These are phyloP conservation scores for Fusarium hainanense DNA, from an alignment of 2,329 filamentous ascomycete genomes.

Conservation along the genomic window DNA sequence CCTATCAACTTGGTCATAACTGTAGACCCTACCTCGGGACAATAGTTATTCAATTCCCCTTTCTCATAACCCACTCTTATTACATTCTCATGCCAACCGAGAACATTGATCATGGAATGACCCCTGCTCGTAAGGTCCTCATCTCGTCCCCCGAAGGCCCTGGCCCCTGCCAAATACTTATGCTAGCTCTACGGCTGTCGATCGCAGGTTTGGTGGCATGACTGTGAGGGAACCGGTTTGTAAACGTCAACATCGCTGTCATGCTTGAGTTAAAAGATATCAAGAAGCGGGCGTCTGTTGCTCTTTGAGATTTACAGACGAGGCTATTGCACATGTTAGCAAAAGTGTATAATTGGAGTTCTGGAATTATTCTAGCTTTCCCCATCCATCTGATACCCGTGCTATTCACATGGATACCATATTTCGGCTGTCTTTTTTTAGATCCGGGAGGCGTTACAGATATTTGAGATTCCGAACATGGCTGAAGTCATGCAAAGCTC, in stretches of 20 bases:
- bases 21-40: not conserved
- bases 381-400: conserved; percentile 16
- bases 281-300: not conserved
- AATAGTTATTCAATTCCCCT: conserved; percentile 10
- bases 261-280: not conserved
- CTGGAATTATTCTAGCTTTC: conserved; percentile 26
- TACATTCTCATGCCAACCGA: conserved; percentile 39
- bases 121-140: conserved; percentile 17
- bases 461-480: not conserved
- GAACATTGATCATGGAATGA: conserved; percentile 19
- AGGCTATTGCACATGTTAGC: not conserved
- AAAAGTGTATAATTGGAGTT: not conserved
- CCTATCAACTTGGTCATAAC: not conserved
- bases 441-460: conserved; percentile 1
- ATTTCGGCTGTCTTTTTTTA: conserved; percentile 10
- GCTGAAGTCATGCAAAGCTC: not conserved
- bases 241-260: not conserved
- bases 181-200: conserved; percentile 3
- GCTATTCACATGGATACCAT: conserved; percentile 22
- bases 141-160: conserved; percentile 22
- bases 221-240: conserved; percentile 1
- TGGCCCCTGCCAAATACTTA: conserved; percentile 14
- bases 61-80: conserved; percentile 32
- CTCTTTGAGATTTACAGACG: not conserved
- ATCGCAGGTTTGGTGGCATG: conserved; percentile 22